Evolutionary conservation across 768 basidiomycete species (phyloP).

Genomic region (Auricularia heimuer): DNA sequence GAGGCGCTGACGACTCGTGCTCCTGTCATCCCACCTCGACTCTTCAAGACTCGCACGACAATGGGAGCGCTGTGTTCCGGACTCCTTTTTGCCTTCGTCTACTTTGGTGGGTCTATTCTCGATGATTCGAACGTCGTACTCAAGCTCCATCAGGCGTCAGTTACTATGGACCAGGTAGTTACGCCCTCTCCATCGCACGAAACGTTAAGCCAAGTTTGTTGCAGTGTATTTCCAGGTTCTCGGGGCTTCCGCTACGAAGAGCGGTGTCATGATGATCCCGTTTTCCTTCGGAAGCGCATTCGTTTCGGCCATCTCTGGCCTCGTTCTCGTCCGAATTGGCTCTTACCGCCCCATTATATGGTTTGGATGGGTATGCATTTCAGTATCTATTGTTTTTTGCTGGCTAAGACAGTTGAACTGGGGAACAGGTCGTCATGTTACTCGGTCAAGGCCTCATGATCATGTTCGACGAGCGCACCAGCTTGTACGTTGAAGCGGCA

Average conservation of each 20-base stretch:
- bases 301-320: conserved; percentile 46
- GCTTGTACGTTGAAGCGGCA: conserved; percentile 24
- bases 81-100: conserved; percentile 55
- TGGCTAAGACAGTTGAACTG: neutral
- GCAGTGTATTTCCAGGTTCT: conserved; percentile 64
- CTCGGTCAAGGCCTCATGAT: conserved; percentile 69
- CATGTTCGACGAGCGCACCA: conserved; percentile 48
- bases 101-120: conserved; percentile 38
- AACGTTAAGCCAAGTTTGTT: too few relatives aligned
- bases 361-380: conserved; percentile 34
- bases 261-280: neutral
- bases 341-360: conserved; percentile 56
- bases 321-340: conserved; percentile 46
- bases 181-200: too few relatives aligned
- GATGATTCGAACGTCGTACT: neutral
- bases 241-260: conserved; percentile 56
- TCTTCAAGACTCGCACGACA: conserved; percentile 76
- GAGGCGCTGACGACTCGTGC: conserved; percentile 31
- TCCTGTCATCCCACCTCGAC: conserved; percentile 62
- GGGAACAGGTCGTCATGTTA: conserved; percentile 28
- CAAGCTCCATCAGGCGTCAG: conserved; percentile 16
- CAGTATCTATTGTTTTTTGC: neutral
- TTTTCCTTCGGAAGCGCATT: conserved; percentile 36
- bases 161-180: conserved; percentile 47
- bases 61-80: conserved; percentile 43